Evolutionary conservation across 164 flowering plant genomes (phyloP), one percentile per base, ranked within the genome.

Genomic region (Stephania yunnanensis): DNA sequence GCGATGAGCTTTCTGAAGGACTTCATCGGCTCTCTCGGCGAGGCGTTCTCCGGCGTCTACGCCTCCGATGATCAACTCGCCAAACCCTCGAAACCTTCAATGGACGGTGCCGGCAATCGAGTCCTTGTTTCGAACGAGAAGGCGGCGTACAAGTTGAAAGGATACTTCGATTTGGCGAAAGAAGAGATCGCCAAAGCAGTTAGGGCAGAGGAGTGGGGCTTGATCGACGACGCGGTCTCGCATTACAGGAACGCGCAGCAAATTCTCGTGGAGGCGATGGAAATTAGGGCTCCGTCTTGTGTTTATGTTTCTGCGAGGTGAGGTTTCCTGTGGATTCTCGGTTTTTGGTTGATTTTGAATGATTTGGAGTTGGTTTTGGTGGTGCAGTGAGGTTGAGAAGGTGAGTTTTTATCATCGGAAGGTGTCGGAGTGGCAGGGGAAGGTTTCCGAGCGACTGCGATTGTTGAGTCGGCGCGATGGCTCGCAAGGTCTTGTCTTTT

Each of bases 181-280:
- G 96, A 82, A 70, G 96, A 90, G 90, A 92, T 94, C 48, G 98
- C 78, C 69, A 94, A 90, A 76, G 99, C 97, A 13, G 89, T 96
- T 73, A 82, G 95, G 68, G 95, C 97, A 0, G 99, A 96, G 77
- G 99, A 96, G 70, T 96, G 98, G 99, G 98, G 97, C 13, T 79
- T 96, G 52, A 68, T 71, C 7, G 98, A 96, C 46, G 98, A 96
- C 20, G 98, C 98, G 1, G 75, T 94, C 30, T 53, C 80, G 72
- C 90, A 92, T 68, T 96, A 94, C 75, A 86, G 69, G 55, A 90
- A 84, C 65, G 99, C 97, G 6, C 88, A 85, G 73, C 84, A 89
- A 0, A 86, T 96, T 3, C 81, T 96, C 63, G 64, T 78, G 17
- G 99, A 96, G 84, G 97, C 91, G 19, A 86, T 80, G 76, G 86